A percentile compares a stretch with the other conserved stretches of the same genome.
Conservation (phyloP, 164 flowering plant species). For the Vitis amurensis region DNA sequence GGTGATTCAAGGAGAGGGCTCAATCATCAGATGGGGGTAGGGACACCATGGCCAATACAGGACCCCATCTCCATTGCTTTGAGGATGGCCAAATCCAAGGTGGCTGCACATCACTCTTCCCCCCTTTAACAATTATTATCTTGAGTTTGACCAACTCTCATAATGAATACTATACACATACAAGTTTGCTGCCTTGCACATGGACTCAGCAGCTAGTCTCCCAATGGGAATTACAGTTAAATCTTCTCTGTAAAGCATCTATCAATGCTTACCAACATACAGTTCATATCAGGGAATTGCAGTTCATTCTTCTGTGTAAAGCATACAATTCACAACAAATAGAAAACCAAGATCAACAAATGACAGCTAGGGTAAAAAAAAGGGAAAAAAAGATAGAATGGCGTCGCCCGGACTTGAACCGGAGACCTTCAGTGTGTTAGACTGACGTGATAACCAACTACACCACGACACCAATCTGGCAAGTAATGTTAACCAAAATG, state of each 20-base stretch:
- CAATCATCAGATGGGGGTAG: conserved; percentile 23
- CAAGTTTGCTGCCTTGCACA: conserved; percentile 19
- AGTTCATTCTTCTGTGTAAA: no score
- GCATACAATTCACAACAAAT: no score
- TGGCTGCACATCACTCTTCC: conserved; percentile 16
- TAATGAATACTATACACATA: no score
- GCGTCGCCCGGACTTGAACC: conserved; percentile 88
- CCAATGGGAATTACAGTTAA: conserved; percentile 8
- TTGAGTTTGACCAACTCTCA: conserved; percentile 14
- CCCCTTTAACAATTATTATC: conserved; percentile 4
- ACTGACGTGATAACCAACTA: conserved; percentile 93
- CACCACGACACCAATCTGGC: conserved; percentile 50
- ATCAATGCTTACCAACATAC: background rate
- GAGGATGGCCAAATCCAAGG: conserved; percentile 9
- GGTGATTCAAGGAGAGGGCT: conserved; percentile 14
- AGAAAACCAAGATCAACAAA: no score
- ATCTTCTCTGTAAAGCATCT: conserved; percentile 16
- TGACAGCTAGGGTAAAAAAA: no score
- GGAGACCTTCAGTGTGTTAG: conserved; percentile 95
- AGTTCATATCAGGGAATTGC: background rate
- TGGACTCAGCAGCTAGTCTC: conserved; percentile 10
- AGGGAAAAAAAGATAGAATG: conserved; percentile 14
- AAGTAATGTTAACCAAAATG: no score
- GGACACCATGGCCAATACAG: conserved; percentile 1
- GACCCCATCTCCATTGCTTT: conserved; percentile 5